Percentiles rank a stretch among this genome's conserved stretches.
These are phyloP conservation scores for Roridomyces roridus DNA, from an alignment of 768 basidiomycete species.

Conservation along the genomic window DNA sequence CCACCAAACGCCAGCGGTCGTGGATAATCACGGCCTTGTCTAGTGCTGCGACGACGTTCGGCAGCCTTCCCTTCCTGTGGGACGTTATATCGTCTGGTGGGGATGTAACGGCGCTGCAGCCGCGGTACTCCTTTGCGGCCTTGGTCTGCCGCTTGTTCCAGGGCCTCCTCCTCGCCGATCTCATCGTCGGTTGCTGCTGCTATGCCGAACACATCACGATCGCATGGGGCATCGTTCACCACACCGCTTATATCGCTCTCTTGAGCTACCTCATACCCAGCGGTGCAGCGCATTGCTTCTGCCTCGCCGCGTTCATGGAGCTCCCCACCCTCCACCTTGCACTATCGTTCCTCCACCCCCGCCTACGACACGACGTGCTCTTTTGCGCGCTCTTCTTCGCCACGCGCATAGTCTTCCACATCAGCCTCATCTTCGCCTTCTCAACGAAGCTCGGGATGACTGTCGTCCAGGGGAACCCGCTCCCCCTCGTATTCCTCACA, in stretches of 20 bases:
- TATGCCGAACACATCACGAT: conserved; percentile 54
- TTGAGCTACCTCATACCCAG: conserved; percentile 43
- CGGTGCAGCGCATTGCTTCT: conserved; percentile 49
- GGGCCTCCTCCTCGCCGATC: conserved; percentile 52
- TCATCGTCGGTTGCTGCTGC: conserved; percentile 49
- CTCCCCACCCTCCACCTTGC: conserved; percentile 8
- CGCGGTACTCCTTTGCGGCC: conserved; percentile 29
- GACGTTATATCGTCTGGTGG: conserved; percentile 34
- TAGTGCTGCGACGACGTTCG: conserved; percentile 45
- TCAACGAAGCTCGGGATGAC: not conserved
- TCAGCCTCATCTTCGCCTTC: not conserved
- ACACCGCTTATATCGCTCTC: conserved; percentile 47
- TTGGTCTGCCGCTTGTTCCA: conserved; percentile 47
- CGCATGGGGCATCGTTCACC: conserved; percentile 62
- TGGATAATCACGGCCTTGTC: conserved; percentile 54
- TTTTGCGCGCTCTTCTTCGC: conserved; percentile 10
- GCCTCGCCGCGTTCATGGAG: conserved; percentile 55
- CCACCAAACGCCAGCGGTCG: conserved; percentile 47
- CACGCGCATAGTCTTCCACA: conserved; percentile 8
- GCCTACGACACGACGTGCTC: conserved; percentile 3
- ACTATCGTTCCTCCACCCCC: conserved; percentile 16
- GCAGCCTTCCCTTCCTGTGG: conserved; percentile 47
- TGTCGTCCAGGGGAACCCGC: not conserved
- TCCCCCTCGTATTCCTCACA: not conserved
- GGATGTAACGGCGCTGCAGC: conserved; percentile 30